A percentile compares a stretch with the other conserved stretches of the same genome.
Conservation (phyloP, 306 rosid species). For the Gynostemma pentaphyllum region DNA sequence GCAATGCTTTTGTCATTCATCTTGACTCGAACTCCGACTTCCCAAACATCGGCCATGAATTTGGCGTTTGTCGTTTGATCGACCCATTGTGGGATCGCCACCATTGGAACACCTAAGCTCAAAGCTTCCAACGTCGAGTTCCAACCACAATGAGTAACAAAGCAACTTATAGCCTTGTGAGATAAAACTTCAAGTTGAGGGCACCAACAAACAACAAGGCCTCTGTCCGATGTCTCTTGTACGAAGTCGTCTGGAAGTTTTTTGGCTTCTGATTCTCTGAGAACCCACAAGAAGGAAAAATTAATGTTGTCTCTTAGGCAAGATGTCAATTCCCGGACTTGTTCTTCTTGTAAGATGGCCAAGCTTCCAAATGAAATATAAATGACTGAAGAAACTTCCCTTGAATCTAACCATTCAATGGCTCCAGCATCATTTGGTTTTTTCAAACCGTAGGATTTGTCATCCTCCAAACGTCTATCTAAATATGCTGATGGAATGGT, state of each 20-base stretch:
- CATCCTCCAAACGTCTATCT: slow-evolving; percentile 6
- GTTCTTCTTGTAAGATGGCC: background rate
- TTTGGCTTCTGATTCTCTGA: slow-evolving; percentile 6
- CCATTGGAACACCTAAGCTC: slow-evolving; percentile 9
- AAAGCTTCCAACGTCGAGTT: slow-evolving; percentile 1
- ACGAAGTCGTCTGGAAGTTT: slow-evolving; percentile 16
- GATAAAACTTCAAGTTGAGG: background rate
- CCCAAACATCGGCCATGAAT: background rate
- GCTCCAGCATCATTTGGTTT: background rate
- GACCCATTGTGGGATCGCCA: slow-evolving; percentile 1
- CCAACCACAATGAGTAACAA: slow-evolving; percentile 13
- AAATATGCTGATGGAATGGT: slow-evolving; percentile 19
- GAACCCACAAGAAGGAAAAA: slow-evolving; percentile 12
- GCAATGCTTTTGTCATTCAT: background rate
- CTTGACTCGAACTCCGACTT: background rate
- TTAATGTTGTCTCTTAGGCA: background rate
- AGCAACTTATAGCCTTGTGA: slow-evolving; percentile 2
- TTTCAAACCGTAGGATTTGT: slow-evolving; percentile 8
- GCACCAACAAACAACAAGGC: slow-evolving; percentile 15
- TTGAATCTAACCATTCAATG: slow-evolving; percentile 15
- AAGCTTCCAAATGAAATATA: slow-evolving; percentile 22
- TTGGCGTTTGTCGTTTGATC: slow-evolving; percentile 10
- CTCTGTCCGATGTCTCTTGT: slow-evolving; percentile 4
- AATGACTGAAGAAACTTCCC: slow-evolving; percentile 5
- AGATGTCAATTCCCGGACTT: slow-evolving; percentile 14